Percentiles rank a stretch among this genome's conserved stretches.
phyloP scores from a whole-genome alignment of 129 eudicot species.

The Artemisia argyi region DNA sequence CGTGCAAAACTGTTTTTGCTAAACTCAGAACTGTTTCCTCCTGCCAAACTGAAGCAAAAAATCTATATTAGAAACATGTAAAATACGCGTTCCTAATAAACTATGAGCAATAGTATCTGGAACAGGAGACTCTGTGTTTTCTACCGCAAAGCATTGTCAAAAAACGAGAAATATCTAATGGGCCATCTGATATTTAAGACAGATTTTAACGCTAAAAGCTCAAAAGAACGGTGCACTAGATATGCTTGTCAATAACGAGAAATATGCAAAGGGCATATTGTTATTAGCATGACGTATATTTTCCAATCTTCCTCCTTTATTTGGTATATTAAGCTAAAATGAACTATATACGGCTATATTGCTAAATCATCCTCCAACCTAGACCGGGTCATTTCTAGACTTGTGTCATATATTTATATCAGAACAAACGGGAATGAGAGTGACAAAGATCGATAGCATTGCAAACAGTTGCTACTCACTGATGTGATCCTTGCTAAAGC shows the following conservation, averaged over 20 bases:
- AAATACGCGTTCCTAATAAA: not conserved
- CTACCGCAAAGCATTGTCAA: not conserved
- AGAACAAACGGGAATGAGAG: not conserved
- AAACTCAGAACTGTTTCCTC: conserved; percentile 77
- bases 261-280: not conserved
- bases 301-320: not conserved
- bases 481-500: not conserved
- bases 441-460: not conserved
- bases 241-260: not conserved
- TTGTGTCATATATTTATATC: not conserved
- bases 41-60: conserved; percentile 54
- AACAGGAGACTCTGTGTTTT: not conserved
- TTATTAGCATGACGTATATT: not conserved
- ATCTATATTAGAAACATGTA: not conserved
- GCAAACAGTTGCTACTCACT: not conserved
- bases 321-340: not conserved
- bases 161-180: not conserved
- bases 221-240: not conserved
- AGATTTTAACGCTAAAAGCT: not conserved
- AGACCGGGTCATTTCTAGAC: not conserved
- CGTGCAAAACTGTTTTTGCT: conserved; percentile 76
- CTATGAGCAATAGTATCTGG: not conserved
- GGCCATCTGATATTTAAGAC: not conserved
- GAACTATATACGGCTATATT: not conserved
- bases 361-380: not conserved